These are phyloP conservation scores for Leccinum subspadiceum DNA, from an alignment of 1,284 basidiomycete genomes.

Conservation along the genomic window DNA sequence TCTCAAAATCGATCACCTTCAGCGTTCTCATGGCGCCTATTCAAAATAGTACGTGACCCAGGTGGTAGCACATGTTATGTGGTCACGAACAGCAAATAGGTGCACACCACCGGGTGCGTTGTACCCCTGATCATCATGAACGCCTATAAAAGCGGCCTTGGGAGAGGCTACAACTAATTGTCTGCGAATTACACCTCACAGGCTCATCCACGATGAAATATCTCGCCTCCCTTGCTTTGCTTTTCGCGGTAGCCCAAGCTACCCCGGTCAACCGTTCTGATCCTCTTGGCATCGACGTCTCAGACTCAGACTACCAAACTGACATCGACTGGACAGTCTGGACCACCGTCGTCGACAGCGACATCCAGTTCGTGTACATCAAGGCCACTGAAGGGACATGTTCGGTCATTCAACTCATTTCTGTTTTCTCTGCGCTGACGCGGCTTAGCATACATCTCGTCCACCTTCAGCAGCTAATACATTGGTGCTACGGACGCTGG, in stretches of 20 bases:
- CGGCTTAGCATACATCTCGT: constrained; percentile 31
- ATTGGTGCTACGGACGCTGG: constrained; percentile 37
- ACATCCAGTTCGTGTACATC: constrained; percentile 61
- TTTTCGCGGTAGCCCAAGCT: constrained; percentile 14
- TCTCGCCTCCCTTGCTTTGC: constrained; percentile 17
- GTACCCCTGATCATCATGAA: background rate
- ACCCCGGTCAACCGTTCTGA: constrained; percentile 33
- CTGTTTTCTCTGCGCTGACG: background rate
- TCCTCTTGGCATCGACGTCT: constrained; percentile 56
- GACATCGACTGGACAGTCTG: constrained; percentile 43
- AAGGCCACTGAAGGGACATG: constrained; percentile 70
- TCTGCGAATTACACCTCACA: background rate
- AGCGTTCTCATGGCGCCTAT: constrained; percentile 14
- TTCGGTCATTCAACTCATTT: constrained; percentile 23
- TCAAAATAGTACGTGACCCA: constrained; percentile 4
- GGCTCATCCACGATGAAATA: constrained; percentile 20
- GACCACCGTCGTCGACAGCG: constrained; percentile 53
- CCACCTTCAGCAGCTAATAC: constrained; percentile 35
- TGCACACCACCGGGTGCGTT: background rate
- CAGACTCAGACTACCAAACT: constrained; percentile 51
- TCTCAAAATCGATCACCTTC: background rate
- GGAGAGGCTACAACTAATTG: background rate
- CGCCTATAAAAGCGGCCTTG: constrained; percentile 14
- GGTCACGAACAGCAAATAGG: constrained; percentile 3
- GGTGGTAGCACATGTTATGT: constrained; percentile 16